These are phyloP conservation scores for Ceratobasidium theobromae DNA, from an alignment of 1,284 basidiomycete species.

Conservation along the genomic window DNA sequence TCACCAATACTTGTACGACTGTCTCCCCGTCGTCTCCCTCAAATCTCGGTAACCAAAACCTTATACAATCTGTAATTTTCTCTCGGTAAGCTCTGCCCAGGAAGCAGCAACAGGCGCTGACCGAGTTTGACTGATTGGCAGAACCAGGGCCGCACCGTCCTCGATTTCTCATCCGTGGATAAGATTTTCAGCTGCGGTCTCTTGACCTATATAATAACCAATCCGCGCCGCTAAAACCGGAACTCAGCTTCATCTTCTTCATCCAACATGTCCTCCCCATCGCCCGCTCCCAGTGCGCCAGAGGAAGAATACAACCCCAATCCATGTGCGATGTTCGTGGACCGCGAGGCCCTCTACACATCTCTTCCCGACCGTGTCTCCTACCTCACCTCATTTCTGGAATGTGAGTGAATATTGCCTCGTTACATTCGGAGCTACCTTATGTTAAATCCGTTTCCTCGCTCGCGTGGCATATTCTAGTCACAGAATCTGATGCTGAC, in stretches of 20 bases:
- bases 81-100: background rate
- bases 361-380: slow-evolving; percentile 23
- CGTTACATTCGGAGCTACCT: background rate
- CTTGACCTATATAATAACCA: background rate
- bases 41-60: too few relatives aligned
- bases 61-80: background rate
- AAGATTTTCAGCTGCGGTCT: background rate
- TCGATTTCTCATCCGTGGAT: background rate
- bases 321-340: background rate
- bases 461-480: background rate
- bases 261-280: background rate
- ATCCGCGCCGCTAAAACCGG: background rate
- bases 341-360: slow-evolving; percentile 20
- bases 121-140: background rate
- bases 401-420: background rate
- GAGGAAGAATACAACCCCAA: background rate
- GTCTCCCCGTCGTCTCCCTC: too few relatives aligned
- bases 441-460: background rate
- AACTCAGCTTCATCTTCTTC: too few relatives aligned
- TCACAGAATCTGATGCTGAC: slow-evolving; percentile 24
- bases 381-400: slow-evolving; percentile 10
- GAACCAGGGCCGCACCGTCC: background rate
- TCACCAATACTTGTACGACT: too few relatives aligned
- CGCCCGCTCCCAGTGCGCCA: background rate
- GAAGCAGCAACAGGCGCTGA: background rate